phyloP scores from a whole-genome alignment of 345 rosid species.

The Populus deltoides region DNA sequence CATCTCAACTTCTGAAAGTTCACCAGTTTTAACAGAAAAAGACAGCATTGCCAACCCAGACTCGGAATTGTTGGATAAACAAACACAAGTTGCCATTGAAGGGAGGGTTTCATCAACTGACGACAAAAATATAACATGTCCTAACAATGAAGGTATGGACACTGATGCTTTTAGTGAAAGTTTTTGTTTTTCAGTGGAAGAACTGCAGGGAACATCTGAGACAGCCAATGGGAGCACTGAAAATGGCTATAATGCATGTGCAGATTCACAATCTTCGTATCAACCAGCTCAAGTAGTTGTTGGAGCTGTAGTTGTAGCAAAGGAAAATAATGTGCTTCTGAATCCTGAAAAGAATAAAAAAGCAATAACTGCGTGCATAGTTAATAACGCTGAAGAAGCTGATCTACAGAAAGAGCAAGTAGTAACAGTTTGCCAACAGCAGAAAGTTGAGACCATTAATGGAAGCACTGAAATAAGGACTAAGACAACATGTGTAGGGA shows the following conservation, averaged over 20 bases:
- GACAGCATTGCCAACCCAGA: conserved; percentile 10
- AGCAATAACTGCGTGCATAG: background rate
- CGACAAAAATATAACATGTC: conserved; percentile 24
- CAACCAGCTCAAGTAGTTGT: conserved; percentile 31
- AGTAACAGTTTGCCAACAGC: background rate
- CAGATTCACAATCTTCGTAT: conserved; percentile 34
- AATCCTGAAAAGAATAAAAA: conserved; percentile 10
- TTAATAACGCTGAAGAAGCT: conserved; percentile 17
- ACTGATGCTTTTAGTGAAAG: conserved; percentile 43
- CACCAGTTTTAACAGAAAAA: conserved; percentile 19
- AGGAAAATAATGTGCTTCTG: conserved; percentile 19
- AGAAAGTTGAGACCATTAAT: conserved; percentile 1
- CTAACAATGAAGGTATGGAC: conserved; percentile 51
- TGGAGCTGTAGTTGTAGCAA: conserved; percentile 27
- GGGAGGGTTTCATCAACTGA: conserved; percentile 21
- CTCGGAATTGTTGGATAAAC: conserved; percentile 21
- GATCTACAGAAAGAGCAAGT: conserved; percentile 13
- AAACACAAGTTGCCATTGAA: conserved; percentile 23
- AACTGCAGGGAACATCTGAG: conserved; percentile 33
- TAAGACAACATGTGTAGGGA: background rate
- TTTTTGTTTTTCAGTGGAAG: conserved; percentile 43
- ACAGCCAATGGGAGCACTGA: conserved; percentile 37
- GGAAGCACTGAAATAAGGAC: conserved; percentile 16
- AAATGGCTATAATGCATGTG: conserved; percentile 35
- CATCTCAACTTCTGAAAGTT: conserved; percentile 10